Evolutionary conservation across 331 rosid genomes (phyloP), one percentile per base, ranked within the genome.

Genomic region (Malus hybrid): DNA sequence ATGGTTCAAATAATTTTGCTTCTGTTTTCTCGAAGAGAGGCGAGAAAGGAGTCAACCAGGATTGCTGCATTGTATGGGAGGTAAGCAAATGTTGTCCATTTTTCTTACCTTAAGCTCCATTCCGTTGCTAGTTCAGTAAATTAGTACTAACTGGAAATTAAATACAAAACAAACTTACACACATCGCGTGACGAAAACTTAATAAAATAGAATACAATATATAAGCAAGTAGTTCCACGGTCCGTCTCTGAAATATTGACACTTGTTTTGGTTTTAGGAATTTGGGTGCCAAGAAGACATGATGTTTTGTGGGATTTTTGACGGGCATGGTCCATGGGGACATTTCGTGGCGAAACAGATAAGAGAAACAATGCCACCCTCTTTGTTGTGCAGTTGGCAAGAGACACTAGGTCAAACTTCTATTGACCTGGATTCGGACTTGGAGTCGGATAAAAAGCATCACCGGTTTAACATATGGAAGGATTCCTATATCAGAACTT

Each of bases 41-140:
- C 74, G 71, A 88, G 80, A 95, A 95, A 84, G 99, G 99, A 62
- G 72, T 83, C 42, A 95, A 95, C 87, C 99, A 95, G 68, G 99
- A 95, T 82, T 92, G 99, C 87, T 92, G 91, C 91, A 30, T 92
- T 71, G 99, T 92, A 12, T 95, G 99, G 99, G 98, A 95, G 99
- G 98, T 92, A 90, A 58, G 80, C 55, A 36, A 50, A 50, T 32
- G 5, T 15, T 63, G 63, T 46, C 13, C 15, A n/a, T 53, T 61
- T 52, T 73, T 57, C 16, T 60, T 61, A 11, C 66, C 16, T 32
- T 67, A 19, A 5, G 66, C 66, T 62, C n/a, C 34, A 14, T 62
- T 12, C 10, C 29, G n/a, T 32, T 63, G 44, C 68, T 7, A 63
- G 16, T 32, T 63, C 34, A 8, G 68, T 16, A 64, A 20, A 30